phyloP scores from a whole-genome alignment of 164 flowering plant genomes.

The Aristolochia contorta region DNA sequence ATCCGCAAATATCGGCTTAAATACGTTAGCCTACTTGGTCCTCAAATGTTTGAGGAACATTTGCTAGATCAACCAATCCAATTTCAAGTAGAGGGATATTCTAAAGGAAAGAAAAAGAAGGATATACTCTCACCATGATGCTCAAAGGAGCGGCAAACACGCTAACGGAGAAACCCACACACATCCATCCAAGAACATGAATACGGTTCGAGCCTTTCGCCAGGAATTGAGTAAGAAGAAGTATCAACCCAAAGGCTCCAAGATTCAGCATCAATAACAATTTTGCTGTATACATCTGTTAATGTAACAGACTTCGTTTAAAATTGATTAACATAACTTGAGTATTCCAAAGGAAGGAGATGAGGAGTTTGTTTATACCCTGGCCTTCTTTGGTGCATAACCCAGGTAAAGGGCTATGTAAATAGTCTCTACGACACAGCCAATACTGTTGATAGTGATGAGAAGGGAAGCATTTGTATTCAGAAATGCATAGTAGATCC shows the following conservation, averaged over 20 bases:
- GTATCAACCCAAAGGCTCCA: background rate
- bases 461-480: slow-evolving; percentile 29
- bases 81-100: no score
- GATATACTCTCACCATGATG: slow-evolving; percentile 1
- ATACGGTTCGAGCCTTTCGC: background rate
- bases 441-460: slow-evolving; percentile 39
- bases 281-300: background rate
- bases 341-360: background rate
- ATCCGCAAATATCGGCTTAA: no score
- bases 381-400: slow-evolving; percentile 31
- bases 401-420: slow-evolving; percentile 27
- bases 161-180: background rate
- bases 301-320: background rate
- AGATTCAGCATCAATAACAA: background rate
- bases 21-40: no score
- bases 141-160: slow-evolving; percentile 1
- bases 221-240: background rate
- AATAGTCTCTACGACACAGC: slow-evolving; percentile 26
- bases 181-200: background rate
- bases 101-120: background rate
- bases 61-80: no score
- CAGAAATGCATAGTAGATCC: slow-evolving; percentile 41
- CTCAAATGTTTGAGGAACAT: no score
- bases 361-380: slow-evolving; percentile 14
- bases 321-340: no score